Percentiles rank a stretch among this genome's conserved stretches.
phyloP scores from a whole-genome alignment of 2,329 filamentous ascomycete species.

The Aspergillus neotritici region DNA sequence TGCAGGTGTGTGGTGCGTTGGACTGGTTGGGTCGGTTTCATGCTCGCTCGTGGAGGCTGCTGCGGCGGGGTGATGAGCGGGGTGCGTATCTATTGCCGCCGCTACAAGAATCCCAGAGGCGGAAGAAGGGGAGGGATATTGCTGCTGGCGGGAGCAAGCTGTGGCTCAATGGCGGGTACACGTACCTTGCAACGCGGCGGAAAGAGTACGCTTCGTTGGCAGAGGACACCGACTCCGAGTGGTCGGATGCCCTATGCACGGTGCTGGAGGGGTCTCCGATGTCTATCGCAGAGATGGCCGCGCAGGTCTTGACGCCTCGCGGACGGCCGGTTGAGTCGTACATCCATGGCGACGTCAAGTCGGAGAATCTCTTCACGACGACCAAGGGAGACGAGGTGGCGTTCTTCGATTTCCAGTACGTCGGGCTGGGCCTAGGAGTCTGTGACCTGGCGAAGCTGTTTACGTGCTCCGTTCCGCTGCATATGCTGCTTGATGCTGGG shows the following conservation, averaged over 20 bases:
- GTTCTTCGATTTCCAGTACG: conserved; percentile 67
- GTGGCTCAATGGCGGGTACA: conserved; percentile 65
- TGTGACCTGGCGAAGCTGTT: conserved; percentile 64
- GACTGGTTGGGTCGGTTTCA: conserved; percentile 62
- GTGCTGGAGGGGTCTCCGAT: conserved; percentile 13
- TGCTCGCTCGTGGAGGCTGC: conserved; percentile 45
- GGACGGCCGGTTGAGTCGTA: conserved; percentile 49
- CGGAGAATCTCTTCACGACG: conserved; percentile 60
- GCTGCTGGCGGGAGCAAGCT: conserved; percentile 26
- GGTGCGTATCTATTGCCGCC: conserved; percentile 44
- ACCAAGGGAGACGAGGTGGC: conserved; percentile 47
- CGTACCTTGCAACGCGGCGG: conserved; percentile 59
- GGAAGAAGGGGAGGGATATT: conserved; percentile 22
- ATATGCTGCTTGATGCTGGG: conserved; percentile 42
- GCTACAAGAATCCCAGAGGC: conserved; percentile 46
- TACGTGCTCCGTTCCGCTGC: conserved; percentile 57
- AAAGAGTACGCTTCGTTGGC: conserved; percentile 51
- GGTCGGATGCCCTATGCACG: conserved; percentile 48
- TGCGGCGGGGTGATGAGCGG: conserved; percentile 18
- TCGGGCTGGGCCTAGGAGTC: conserved; percentile 58
- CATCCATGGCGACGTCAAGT: conserved; percentile 66
- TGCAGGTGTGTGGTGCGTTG: conserved; percentile 51
- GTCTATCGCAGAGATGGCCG: conserved; percentile 51
- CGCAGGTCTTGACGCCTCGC: conserved; percentile 46
- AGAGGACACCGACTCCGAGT: conserved; percentile 48